Evolutionary conservation across 2,329 filamentous ascomycete genomes (phyloP).

Genomic region (Akanthomyces muscarius): DNA sequence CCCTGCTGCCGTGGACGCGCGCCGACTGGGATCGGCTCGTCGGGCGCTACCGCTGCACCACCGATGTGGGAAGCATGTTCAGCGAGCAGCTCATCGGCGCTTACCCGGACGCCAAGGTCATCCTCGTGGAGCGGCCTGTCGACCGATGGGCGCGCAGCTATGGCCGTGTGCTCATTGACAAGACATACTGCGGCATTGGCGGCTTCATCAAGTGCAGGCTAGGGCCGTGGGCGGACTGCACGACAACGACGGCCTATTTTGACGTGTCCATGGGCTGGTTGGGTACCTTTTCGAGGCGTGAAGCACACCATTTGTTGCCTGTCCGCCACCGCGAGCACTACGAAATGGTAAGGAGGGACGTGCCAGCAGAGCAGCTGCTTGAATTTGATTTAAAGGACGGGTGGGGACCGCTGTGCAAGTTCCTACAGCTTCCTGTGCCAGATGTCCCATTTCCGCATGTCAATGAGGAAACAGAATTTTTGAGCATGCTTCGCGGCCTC

Average conservation of each 20-base stretch:
- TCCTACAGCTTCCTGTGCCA: slow-evolving; percentile 31
- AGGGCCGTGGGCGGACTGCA: slow-evolving; percentile 22
- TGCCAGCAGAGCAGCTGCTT: slow-evolving; percentile 27
- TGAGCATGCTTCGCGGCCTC: neutral
- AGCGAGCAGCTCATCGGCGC: slow-evolving; percentile 5
- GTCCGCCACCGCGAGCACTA: slow-evolving; percentile 23
- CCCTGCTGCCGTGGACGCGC: slow-evolving; percentile 2
- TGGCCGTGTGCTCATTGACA: slow-evolving; percentile 21
- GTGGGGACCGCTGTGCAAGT: slow-evolving; percentile 34
- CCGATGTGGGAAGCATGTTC: slow-evolving; percentile 10
- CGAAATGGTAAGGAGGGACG: slow-evolving; percentile 26
- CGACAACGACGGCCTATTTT: neutral
- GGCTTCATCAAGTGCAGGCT: slow-evolving; percentile 11
- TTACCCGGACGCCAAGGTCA: slow-evolving; percentile 23
- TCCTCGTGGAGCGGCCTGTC: slow-evolving; percentile 23
- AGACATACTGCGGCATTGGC: slow-evolving; percentile 1
- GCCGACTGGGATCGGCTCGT: slow-evolving; percentile 7
- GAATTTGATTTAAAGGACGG: slow-evolving; percentile 32
- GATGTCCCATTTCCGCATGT: slow-evolving; percentile 21
- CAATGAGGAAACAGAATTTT: slow-evolving; percentile 9
- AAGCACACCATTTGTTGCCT: neutral
- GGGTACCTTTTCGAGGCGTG: slow-evolving; percentile 5
- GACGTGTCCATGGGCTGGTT: slow-evolving; percentile 17
- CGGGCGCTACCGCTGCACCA: slow-evolving; percentile 4
- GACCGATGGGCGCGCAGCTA: slow-evolving; percentile 22